Base-by-base conservation (phyloP, 257 asterid species). In the Gentiana straminea region DNA sequence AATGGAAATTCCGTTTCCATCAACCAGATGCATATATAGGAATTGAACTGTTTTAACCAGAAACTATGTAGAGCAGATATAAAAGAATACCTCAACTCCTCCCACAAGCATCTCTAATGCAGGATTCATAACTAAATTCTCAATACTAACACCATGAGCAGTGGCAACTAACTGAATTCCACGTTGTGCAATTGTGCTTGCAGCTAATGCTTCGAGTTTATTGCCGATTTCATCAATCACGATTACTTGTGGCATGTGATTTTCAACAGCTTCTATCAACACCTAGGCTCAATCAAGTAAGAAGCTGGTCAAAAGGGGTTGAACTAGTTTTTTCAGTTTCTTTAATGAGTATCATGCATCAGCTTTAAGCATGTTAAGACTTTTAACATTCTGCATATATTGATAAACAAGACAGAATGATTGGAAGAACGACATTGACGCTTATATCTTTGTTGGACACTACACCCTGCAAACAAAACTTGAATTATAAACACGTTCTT, bases 81-180 rank as follows among this genome's bases (percentile, higher is more conserved):
- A 46, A 58, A 35, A 24, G 9, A 51, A 57, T 80, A 91, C 98
- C 96, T 91, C 93, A 61, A 91, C 90, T 61, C 96, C 96, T 64
- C 98, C 98, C 65, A 91, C 94, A 55, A 91, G 98, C 95, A 87
- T 84, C 80, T 91, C 96, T 55, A 91, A 67, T 59, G 94, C 92
- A 60, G 97, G 98, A 83, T 91, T 87, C 93, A 79, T 81, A 49
- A 91, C 93, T 66, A 91, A 77, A 72, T 87, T 91, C 54, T 91
- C 93, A 10, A 91, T 87, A 57, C 95, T 87, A 51, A 87, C 76
- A 63, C 98, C 98, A 79, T 91, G 98, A 79, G 98, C 98, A 67
- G 96, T 91, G 36, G 93, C 98, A 70, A 91, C 95, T 68, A 91
- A 77, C 79, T 91, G 98, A 81, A 91, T 91, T 73, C 98, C 98